These are phyloP conservation scores for Claviceps spartinae DNA, from an alignment of 2,329 filamentous ascomycete species.

Conservation along the genomic window DNA sequence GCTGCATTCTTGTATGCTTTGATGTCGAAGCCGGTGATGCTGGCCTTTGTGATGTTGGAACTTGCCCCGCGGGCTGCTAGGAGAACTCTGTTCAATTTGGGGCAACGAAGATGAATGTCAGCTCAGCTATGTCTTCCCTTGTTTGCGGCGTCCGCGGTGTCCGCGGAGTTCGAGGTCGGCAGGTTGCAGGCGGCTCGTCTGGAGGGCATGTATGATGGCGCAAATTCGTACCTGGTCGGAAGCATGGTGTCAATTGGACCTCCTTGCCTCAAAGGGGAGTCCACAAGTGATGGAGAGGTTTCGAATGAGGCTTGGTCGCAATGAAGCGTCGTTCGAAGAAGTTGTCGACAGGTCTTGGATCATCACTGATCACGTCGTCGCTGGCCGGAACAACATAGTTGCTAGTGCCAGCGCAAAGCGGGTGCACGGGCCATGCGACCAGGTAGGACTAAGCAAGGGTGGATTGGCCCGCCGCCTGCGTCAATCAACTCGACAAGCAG, in stretches of 20 bases:
- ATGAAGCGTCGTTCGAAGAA: not conserved
- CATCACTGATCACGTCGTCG: not conserved
- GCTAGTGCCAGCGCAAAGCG: not conserved
- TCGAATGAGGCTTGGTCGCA: not conserved
- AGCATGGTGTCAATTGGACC: slow-evolving; percentile 19
- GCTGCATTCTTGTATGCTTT: slow-evolving; percentile 63
- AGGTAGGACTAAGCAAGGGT: not conserved
- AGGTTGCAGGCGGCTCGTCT: slow-evolving; percentile 3
- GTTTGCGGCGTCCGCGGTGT: not conserved
- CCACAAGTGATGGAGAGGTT: not conserved
- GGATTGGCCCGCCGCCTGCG: not conserved
- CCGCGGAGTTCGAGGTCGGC: not conserved
- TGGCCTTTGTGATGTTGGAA: slow-evolving; percentile 68
- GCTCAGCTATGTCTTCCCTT: not conserved
- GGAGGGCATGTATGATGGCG: not conserved
- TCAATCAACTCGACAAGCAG: not conserved
- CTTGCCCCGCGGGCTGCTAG: slow-evolving; percentile 39
- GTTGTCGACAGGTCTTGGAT: too few species aligned
- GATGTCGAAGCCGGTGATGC: slow-evolving; percentile 88
- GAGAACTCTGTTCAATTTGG: slow-evolving; percentile 25
- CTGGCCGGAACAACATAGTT: slow-evolving; percentile 13
- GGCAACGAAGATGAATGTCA: not conserved
- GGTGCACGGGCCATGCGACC: not conserved
- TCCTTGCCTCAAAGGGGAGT: not conserved
- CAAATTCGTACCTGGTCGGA: slow-evolving; percentile 23